Evolutionary conservation across 202 grass and related monocot species (phyloP), one percentile per base, ranked within the genome.

Genomic region (Panicum hallii): DNA sequence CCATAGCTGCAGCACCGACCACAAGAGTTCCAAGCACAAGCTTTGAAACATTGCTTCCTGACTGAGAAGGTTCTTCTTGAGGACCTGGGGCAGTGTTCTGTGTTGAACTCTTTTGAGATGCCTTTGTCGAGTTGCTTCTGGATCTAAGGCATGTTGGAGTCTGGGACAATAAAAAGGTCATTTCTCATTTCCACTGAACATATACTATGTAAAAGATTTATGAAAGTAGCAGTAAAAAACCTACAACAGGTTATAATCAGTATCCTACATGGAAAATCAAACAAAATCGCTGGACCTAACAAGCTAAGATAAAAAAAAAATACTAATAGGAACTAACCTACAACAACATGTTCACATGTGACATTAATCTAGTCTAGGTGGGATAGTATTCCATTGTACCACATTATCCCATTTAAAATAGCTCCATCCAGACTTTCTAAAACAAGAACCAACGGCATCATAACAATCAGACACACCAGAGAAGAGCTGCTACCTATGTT

Each of bases 91-190:
- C 62, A 84, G 76, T 17, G 77, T 86, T 96, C 74, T 86, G 81
- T 45, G 89, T 54, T 43, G 93, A 58, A 86, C 76, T 84, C 32
- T 69, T 87, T 71, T 88, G 82, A 91, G 93, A 71, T 89, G 88
- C 42, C 68, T 91, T 88, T 63, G 97, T 94, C 5, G 91, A 89
- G 11, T 90, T 80, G 73, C 82, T 88, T 94, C 93, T 94, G 38
- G 84, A 84, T 56, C 71, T 75, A 89, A 83, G 85, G 52, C 88
- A 82, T 70, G 84, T 64, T 53, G 93, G 80, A 68, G 63, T 87
- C 90, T 88, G 90, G 54, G 64, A 83, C 63, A 86, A 83, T 67
- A 81, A 89, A 87, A 53, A 92, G 44, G 12, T 52, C 6, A 50
- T 41, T 17, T 64, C 9, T 88, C 38, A 87, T 12, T 50, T 50